A percentile compares a stretch with the other conserved stretches of the same genome.
phyloP scores from a whole-genome alignment of 805 yeast species.

The Saturnispora besseyi region DNA sequence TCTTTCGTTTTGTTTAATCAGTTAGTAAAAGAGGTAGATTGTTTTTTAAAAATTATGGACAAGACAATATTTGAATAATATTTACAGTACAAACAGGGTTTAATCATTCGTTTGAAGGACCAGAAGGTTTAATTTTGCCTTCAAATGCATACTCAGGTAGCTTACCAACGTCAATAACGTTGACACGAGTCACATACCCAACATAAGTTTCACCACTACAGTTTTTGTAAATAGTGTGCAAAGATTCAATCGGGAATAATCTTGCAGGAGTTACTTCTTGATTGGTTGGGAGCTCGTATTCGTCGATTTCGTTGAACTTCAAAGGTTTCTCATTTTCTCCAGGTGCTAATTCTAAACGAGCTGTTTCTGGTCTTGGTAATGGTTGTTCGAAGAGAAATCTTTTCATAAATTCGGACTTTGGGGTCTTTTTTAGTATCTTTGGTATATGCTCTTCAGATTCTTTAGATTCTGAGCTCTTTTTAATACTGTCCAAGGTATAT shows the following conservation, averaged over 20 bases:
- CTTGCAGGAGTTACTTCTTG: slow-evolving; percentile 3
- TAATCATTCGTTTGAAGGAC: background rate
- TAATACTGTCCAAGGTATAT: slow-evolving; percentile 4
- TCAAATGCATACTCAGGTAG: slow-evolving; percentile 5
- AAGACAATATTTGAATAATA: background rate
- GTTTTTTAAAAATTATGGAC: too few relatives aligned
- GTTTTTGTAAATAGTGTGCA: slow-evolving; percentile 12
- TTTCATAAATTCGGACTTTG: slow-evolving; percentile 5
- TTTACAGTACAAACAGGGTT: background rate
- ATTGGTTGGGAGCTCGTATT: background rate
- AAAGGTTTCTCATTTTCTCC: slow-evolving; percentile 4
- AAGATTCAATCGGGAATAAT: slow-evolving; percentile 11
- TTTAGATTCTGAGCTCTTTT: too few relatives aligned
- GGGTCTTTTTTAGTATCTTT: background rate
- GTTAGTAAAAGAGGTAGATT: too few relatives aligned
- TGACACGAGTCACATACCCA: slow-evolving; percentile 11
- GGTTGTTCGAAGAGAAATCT: slow-evolving; percentile 7
- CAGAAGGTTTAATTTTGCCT: slow-evolving; percentile 5
- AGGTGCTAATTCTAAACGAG: slow-evolving; percentile 1
- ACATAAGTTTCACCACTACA: slow-evolving; percentile 15
- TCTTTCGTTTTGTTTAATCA: too few relatives aligned
- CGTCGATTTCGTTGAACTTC: background rate
- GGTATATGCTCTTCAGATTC: background rate
- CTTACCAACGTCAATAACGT: slow-evolving; percentile 7
- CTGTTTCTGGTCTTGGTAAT: slow-evolving; percentile 3